Conservation (phyloP, 139 green algal species). For the Volvox africanus region DNA sequence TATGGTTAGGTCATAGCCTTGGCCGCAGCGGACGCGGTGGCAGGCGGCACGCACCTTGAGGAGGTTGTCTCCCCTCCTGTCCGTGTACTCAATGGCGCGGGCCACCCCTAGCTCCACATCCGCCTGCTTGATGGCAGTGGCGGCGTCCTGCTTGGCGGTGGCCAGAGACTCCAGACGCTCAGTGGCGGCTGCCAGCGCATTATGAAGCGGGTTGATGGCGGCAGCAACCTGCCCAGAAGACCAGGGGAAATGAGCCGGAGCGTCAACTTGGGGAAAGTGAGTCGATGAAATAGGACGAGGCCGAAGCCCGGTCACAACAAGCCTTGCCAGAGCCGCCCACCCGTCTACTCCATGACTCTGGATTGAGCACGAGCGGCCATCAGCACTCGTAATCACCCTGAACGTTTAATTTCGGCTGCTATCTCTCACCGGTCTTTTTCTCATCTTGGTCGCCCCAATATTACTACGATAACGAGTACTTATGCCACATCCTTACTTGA, state of each 20-base stretch:
- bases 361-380: neutral
- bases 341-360: neutral
- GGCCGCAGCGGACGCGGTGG: too few relatives aligned
- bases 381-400: too few relatives aligned
- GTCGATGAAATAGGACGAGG: neutral
- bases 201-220: conserved; percentile 61
- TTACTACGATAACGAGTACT: too few relatives aligned
- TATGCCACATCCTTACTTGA: too few relatives aligned
- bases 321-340: neutral
- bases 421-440: too few relatives aligned
- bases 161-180: conserved; percentile 51
- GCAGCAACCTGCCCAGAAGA: conserved; percentile 46
- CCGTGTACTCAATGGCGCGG: conserved; percentile 56
- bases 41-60: conserved; percentile 28
- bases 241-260: neutral
- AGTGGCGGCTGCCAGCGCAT: conserved; percentile 35
- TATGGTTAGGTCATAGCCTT: too few relatives aligned
- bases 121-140: conserved; percentile 42
- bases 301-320: too few relatives aligned
- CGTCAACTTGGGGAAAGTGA: neutral
- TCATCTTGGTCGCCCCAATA: too few relatives aligned
- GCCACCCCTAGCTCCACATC: conserved; percentile 56
- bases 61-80: conserved; percentile 58
- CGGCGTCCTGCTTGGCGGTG: conserved; percentile 51
- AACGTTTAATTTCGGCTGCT: too few relatives aligned